phyloP scores from a whole-genome alignment of 805 yeast species.

The Ogataea ganodermae region DNA sequence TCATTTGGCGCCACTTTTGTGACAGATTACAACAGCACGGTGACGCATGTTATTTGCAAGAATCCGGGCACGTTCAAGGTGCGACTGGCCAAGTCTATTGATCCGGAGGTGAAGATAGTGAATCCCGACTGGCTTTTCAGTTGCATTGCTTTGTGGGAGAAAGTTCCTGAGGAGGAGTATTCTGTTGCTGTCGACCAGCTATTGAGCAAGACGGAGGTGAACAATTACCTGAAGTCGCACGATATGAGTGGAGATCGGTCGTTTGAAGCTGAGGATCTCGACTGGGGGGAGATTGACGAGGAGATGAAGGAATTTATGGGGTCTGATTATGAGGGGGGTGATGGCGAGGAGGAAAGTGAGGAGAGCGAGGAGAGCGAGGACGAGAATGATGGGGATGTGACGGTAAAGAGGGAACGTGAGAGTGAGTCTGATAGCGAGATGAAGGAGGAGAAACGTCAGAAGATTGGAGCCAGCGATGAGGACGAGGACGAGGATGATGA shows the following conservation, averaged over 20 bases:
- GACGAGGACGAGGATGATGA: conserved; percentile 39
- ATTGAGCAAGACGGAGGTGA: conserved; percentile 47
- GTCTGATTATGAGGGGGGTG: conserved; percentile 46
- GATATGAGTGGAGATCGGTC: conserved; percentile 43
- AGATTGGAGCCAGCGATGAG: conserved; percentile 25
- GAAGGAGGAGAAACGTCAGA: conserved; percentile 22
- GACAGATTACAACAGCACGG: conserved; percentile 64
- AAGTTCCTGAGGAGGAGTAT: conserved; percentile 62
- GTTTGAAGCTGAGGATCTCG: conserved; percentile 44
- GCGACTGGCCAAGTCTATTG: conserved; percentile 66
- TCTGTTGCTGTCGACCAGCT: conserved; percentile 52
- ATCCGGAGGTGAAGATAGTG: conserved; percentile 70
- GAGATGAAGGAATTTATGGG: conserved; percentile 55
- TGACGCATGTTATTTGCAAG: conserved; percentile 87
- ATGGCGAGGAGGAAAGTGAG: conserved; percentile 21
- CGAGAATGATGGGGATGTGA: conserved; percentile 17
- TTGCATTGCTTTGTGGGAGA: conserved; percentile 78
- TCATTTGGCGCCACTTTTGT: conserved; percentile 90
- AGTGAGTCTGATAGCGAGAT: conserved; percentile 21
- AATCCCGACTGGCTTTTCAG: conserved; percentile 92
- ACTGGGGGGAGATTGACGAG: conserved; percentile 56
- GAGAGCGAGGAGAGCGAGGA: conserved; percentile 12
- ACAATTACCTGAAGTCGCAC: conserved; percentile 40
- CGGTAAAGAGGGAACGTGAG: conserved; percentile 22
- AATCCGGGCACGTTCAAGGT: conserved; percentile 84